phyloP scores from a whole-genome alignment of 2,329 filamentous ascomycete genomes.

The Colletotrichum orchidophilum region DNA sequence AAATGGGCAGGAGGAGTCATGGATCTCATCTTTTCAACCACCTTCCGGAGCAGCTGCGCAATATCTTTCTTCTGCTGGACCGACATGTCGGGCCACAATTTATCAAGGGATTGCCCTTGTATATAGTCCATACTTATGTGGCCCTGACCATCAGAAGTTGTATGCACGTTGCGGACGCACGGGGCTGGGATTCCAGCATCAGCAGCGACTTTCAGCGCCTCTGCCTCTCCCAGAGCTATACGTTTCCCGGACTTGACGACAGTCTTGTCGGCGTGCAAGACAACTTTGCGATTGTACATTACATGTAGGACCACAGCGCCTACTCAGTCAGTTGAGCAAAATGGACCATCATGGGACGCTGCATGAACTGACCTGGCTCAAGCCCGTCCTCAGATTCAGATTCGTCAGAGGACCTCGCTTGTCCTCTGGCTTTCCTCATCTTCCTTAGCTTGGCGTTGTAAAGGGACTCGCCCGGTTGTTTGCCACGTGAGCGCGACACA shows the following conservation, averaged over 20 bases:
- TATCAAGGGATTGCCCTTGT: slow-evolving; percentile 38
- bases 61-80: slow-evolving; percentile 36
- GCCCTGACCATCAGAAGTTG: slow-evolving; percentile 33
- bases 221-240: slow-evolving; percentile 39
- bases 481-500: neutral
- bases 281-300: slow-evolving; percentile 37
- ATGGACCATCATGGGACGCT: neutral
- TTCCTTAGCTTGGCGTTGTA: slow-evolving; percentile 32
- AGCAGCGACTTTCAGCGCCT: slow-evolving; percentile 37
- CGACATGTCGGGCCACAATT: slow-evolving; percentile 39
- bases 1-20: slow-evolving; percentile 35
- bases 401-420: slow-evolving; percentile 37
- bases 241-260: slow-evolving; percentile 40
- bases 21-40: slow-evolving; percentile 39
- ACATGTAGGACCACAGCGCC: slow-evolving; percentile 36
- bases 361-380: slow-evolving; percentile 36
- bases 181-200: slow-evolving; percentile 37
- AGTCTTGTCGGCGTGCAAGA: slow-evolving; percentile 36
- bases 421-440: slow-evolving; percentile 33
- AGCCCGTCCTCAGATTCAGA: slow-evolving; percentile 37
- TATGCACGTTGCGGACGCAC: slow-evolving; percentile 31
- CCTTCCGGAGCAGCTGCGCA: slow-evolving; percentile 38
- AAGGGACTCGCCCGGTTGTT: neutral
- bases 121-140: slow-evolving; percentile 40
- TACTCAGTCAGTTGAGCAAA: slow-evolving; percentile 3